A percentile compares a stretch with the other conserved stretches of the same genome.
phyloP scores from a whole-genome alignment of 768 basidiomycete species.

The Amanita rubescens region DNA sequence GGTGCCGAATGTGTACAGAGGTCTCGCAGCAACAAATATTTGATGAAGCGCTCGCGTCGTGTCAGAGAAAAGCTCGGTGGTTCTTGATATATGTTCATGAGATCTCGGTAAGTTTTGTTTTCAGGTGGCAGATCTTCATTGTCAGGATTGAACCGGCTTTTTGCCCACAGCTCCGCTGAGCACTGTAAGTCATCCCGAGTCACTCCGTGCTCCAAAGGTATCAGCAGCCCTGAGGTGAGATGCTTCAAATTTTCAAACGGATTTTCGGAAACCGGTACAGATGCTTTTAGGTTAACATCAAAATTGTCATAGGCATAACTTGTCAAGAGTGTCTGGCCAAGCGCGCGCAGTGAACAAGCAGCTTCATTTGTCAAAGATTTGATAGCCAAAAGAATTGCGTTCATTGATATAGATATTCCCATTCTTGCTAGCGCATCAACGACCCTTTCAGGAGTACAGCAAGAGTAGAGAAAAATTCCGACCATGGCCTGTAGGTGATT shows the following conservation, averaged over 20 bases:
- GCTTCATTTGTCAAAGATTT: slow-evolving; percentile 12
- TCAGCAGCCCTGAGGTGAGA: slow-evolving; percentile 17
- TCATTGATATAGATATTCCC: slow-evolving; percentile 18
- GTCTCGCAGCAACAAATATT: slow-evolving; percentile 12
- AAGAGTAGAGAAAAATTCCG: neutral
- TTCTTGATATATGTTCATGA: neutral
- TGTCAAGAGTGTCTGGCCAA: slow-evolving; percentile 12
- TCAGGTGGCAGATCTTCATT: neutral
- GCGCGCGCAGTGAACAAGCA: neutral
- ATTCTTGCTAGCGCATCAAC: slow-evolving; percentile 19
- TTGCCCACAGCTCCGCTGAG: slow-evolving; percentile 17
- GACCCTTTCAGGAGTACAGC: slow-evolving; percentile 17
- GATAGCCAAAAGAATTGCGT: slow-evolving; percentile 12
- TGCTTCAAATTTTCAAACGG: slow-evolving; percentile 14
- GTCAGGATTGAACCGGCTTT: slow-evolving; percentile 10
- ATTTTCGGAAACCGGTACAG: slow-evolving; percentile 13
- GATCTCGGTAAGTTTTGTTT: neutral
- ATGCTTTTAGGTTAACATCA: slow-evolving; percentile 16
- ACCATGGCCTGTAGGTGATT: slow-evolving; percentile 7
- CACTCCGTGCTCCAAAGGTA: slow-evolving; percentile 17
- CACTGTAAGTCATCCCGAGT: slow-evolving; percentile 13
- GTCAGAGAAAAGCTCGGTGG: neutral
- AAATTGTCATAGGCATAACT: slow-evolving; percentile 20
- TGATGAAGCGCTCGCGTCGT: slow-evolving; percentile 1
- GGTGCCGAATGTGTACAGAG: slow-evolving; percentile 9